phyloP scores from a whole-genome alignment of 2,329 filamentous ascomycete genomes.

The Chalaropsis ovoidea region DNA sequence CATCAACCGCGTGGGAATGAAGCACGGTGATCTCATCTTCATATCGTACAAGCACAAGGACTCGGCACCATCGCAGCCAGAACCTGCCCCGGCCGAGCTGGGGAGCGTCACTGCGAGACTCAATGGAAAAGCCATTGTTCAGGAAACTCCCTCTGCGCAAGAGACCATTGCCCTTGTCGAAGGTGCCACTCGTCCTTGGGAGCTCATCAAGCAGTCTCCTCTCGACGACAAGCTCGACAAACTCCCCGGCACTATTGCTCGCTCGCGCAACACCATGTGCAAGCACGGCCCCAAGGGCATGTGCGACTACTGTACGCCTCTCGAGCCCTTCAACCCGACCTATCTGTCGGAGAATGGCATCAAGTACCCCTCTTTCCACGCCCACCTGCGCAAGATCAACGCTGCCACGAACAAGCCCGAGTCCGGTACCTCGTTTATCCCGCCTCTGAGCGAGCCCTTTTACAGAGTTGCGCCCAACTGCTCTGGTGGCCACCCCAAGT shows the following conservation, averaged over 20 bases:
- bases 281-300: slow-evolving; percentile 93
- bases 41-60: slow-evolving; percentile 58
- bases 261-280: slow-evolving; percentile 80
- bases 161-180: slow-evolving; percentile 50
- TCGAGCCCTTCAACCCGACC: slow-evolving; percentile 83
- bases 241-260: slow-evolving; percentile 77
- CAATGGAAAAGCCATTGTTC: slow-evolving; percentile 66
- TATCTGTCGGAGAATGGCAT: slow-evolving; percentile 95
- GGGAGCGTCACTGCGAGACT: slow-evolving; percentile 53
- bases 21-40: slow-evolving; percentile 86
- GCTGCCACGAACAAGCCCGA: slow-evolving; percentile 94
- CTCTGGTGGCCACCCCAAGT: slow-evolving; percentile 82
- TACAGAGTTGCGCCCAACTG: slow-evolving; percentile 83
- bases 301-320: slow-evolving; percentile 97
- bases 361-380: slow-evolving; percentile 95
- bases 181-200: slow-evolving; percentile 52
- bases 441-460: slow-evolving; percentile 83
- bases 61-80: slow-evolving; percentile 31
- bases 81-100: neutral
- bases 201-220: slow-evolving; percentile 75
- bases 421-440: slow-evolving; percentile 87
- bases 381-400: slow-evolving; percentile 89
- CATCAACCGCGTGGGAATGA: slow-evolving; percentile 50
- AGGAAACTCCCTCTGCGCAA: slow-evolving; percentile 63
- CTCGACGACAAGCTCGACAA: slow-evolving; percentile 81